Base-by-base conservation (phyloP, 2,329 filamentous ascomycete genomes). In the Apiospora rasikravindrae region DNA sequence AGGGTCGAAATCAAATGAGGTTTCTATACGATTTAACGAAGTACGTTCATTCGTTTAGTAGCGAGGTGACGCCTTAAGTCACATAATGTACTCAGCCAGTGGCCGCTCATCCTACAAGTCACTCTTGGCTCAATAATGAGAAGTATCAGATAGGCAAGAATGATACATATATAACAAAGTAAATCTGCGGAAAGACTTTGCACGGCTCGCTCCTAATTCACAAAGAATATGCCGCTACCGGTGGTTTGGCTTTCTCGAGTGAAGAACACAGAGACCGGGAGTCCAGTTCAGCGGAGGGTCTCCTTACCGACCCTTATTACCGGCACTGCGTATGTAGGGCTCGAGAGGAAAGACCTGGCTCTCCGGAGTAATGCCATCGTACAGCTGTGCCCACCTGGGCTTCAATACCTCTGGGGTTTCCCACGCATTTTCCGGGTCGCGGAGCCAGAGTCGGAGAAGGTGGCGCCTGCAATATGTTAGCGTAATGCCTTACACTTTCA, bases 291-390 rank as follows among this genome's bases (percentile, higher is more conserved):
- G 26, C 6, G 19, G 22, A 8, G 57, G n/a, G 4, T 40, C 3
- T 10, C 22, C 10, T 61, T n/a, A 68, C 1, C 66, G 40, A 10
- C 44, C n/a, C 40, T 47, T 68, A 14, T 47, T 47, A 10, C 66
- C 11, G 40, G 40, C 82, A 72, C 81, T 83, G 26, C 84, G 80
- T 74, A 87, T 83, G 29, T 79, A 81, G n/a, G 88, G 87, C 76
- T 91, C 87, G 2, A 90, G 80, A 0, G 89, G 89, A 70, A 91
- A 88, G 0, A 89, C 85, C 47, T 87, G 83, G 14, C 83, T 85
- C 73, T 89, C 87, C 0, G 85, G 81, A 2, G 80, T 85, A 3
- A 90, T 84, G 4, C 83, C 86, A 1, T 84, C 82, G 74, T 89
- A 92, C 0, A 91, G 80, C 4, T 84, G 81, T 26, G 85, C 82